Base-by-base conservation (phyloP, 805 yeast species). In the Starmerella floricola region DNA sequence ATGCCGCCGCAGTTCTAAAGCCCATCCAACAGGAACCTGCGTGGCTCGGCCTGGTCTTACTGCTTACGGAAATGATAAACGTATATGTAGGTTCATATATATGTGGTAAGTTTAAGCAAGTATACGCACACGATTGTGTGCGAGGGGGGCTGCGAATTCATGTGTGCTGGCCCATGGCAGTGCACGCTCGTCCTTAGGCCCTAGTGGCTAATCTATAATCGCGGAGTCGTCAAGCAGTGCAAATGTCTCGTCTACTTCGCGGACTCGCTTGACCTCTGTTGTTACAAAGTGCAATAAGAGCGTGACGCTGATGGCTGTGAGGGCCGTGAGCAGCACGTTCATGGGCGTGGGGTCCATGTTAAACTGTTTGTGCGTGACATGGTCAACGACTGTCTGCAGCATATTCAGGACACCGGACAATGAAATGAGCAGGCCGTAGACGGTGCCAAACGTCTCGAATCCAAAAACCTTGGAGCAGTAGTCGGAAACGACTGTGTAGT, bases 391-490 rank as follows among this genome's bases (percentile, higher is more conserved):
- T 18, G 79, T 76, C 55, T 84, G 95, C 5, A 73, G 55, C 52
- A 84, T 66, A 60, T 86, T 87, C 60, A 79, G 73, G n/a, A 79
- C 46, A 4, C 96, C 96, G 13, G 94, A 75, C 46, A 81, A 65
- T 44, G 86, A 78, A 55, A 86, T 84, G 54, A 86, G 69, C 16
- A 87, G 63, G 1, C 97, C 97, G 57, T 88, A 88, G 6, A 88
- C 78, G 1, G 86, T 81, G 29, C 96, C 96, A 62, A 88, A 87
- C 1, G 93, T 85, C 42, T 76, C 78, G 61, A 81, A 86, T 0
- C 97, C 97, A 64, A 88, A 87, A 26, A 87, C 88, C 58, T 87
- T 87, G 23, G 94, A 93, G 55, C 86, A 74, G 59, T 78, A 85
- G 61, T 88, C 96, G 1, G 94, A 81, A 6, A 86, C 84, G 1